Evolutionary conservation across 495 filamentous ascomycete genomes (phyloP), one percentile per base, ranked within the genome.

Genomic region (Talaromyces borbonicus): DNA sequence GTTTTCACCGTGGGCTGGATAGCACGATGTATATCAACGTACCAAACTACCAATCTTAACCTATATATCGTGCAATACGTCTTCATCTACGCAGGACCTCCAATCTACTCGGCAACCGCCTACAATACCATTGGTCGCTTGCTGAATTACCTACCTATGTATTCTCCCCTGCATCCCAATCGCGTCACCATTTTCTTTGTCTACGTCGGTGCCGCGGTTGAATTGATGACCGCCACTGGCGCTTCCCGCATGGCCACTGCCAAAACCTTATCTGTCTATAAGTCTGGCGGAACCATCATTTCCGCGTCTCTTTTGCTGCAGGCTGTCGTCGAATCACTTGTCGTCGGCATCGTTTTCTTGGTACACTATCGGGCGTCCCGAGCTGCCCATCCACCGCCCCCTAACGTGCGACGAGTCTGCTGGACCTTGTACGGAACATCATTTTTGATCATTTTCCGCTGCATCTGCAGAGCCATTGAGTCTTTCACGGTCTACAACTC

Each of bases 51-150:
- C 0, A 61, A 71, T 16, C 24, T 57, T 3, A 55, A 58, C 8
- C 62, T 74, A 6, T 81, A 73, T 47, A 67, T 78, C 39, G 65
- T 68, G 35, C 72, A 77, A 52, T 60, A 64, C 0, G 39, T 75
- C 29, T 67, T 76, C 45, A 66, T 78, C 25, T 71, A 77, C 26
- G 53, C 74, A 1, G 71, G 69, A 1, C 75, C 74, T 8, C 74
- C 72, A 1, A 54, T 78, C 15, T 75, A 71, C 53, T 76, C 77
- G 0, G 77, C 77, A 7, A 69, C 75, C 0, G 73, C 76, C 11
- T 79, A 79, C 55, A 80, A 78, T 57, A 58, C 73, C 18, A 65
- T 80, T 25, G 77, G 70, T 0, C 67, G 75, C 3, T 41, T 79
- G n/a, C 72, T 78, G 54, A 54, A 67, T 52, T 66, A 64, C 42